phyloP scores from a whole-genome alignment of 169 alveolate genomes.

The Prorocentrum cordatum region DNA sequence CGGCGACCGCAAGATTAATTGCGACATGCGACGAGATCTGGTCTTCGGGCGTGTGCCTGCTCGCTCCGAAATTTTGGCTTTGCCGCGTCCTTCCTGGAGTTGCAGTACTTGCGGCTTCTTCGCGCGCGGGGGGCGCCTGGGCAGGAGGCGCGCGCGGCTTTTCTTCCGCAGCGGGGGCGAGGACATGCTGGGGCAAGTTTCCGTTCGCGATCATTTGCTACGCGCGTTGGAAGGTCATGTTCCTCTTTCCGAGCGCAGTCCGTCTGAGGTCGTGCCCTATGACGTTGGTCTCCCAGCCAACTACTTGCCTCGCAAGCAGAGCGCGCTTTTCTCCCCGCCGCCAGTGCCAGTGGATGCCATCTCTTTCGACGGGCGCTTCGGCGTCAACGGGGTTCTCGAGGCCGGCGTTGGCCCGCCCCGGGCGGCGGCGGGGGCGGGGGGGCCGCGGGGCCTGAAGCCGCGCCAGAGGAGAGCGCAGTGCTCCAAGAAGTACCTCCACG shows the following conservation, averaged over 20 bases:
- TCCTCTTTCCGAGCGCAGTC: not conserved
- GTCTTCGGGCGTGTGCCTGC: not conserved
- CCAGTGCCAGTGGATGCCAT: not conserved
- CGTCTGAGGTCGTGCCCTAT: not conserved
- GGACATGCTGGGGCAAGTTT: not conserved
- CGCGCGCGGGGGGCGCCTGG: not conserved
- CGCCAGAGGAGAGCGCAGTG: not conserved
- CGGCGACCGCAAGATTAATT: not conserved
- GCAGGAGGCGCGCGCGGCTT: not conserved
- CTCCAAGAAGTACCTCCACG: not conserved
- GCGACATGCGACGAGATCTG: not conserved
- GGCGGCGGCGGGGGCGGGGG: not conserved
- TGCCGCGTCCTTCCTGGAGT: not conserved
- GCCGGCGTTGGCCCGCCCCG: not conserved
- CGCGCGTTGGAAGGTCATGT: not conserved
- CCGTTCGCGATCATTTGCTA: not conserved
- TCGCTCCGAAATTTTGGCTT: not conserved
- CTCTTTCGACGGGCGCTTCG: slow-evolving; percentile 15
- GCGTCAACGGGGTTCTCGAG: not conserved
- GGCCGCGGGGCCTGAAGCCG: not conserved
- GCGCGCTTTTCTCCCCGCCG: not conserved
- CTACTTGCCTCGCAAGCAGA: no score
- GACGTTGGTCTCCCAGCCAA: not conserved
- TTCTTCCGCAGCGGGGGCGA: not conserved
- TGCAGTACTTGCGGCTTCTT: not conserved